Evolutionary conservation across 257 asterid genomes (phyloP), one percentile per base, ranked within the genome.

Genomic region (Ehretia macrophylla): DNA sequence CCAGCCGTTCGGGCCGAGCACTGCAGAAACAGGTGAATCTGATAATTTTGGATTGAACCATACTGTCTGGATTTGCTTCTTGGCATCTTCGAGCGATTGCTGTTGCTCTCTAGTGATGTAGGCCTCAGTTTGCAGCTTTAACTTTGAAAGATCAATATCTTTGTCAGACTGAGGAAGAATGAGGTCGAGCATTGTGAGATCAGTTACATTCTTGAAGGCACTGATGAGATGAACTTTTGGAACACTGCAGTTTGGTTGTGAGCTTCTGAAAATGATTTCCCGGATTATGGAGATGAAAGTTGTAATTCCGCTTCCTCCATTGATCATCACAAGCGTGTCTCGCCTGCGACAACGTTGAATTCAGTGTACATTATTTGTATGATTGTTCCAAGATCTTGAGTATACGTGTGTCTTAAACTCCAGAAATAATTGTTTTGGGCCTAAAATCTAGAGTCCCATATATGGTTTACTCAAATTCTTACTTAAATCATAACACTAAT

Each of bases 301-400:
- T n/a, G 88, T 63, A 12, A 81, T 77, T 14, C 87, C 93, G 56
- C 90, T 86, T n/a, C 95, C 93, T 68, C 95, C 93, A 58, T 90
- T 70, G 44, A 81, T 60, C 93, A 81, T 77, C 74, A 86, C 82
- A 32, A 82, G 68, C 66, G 42, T 51, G 5, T 82, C 86, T 35
- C 65, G 84, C 68, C 83, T 84, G 37, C 60, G 4, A 55, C 23
- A 18, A 38, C n/a, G n/a, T n/a, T n/a, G n/a, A n/a, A n/a, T n/a
- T 37, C 2, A 11, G 27, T 20, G n/a, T n/a, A n/a, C n/a, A n/a
- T n/a, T n/a, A n/a, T n/a, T n/a, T n/a, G n/a, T n/a, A n/a, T n/a
- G n/a, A n/a, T n/a, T n/a, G n/a, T n/a, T n/a, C n/a, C n/a, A n/a
- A n/a, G n/a, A n/a, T n/a, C n/a, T n/a, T n/a, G n/a, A n/a, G n/a